Conservation (phyloP, 768 basidiomycete species). For the Lactifluus hygrophoroides region DNA sequence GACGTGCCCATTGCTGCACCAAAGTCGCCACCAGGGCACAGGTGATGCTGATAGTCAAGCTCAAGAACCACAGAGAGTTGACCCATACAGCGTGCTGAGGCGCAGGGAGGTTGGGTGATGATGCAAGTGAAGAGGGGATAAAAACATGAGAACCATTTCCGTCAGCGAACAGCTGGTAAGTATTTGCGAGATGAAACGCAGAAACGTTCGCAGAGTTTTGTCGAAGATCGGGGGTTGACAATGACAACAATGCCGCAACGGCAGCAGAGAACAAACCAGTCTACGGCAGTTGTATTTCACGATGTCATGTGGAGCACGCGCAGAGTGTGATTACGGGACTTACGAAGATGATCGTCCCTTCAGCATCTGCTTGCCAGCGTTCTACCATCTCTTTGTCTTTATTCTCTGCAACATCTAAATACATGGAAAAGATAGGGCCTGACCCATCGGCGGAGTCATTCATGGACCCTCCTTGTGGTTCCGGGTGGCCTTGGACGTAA, state of each 20-base stretch:
- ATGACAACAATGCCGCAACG: background rate
- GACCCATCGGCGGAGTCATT: background rate
- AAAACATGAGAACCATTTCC: background rate
- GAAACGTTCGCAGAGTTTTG: background rate
- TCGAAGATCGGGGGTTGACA: background rate
- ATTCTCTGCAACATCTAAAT: background rate
- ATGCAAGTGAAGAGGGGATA: background rate
- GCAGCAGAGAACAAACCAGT: background rate
- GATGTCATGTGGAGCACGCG: background rate
- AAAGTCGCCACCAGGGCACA: background rate
- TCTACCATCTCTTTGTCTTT: background rate
- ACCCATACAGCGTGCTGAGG: background rate
- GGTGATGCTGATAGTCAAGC: background rate
- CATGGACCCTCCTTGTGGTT: background rate
- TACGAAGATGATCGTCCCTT: background rate
- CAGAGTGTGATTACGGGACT: background rate
- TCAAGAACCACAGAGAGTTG: background rate
- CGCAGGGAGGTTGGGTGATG: background rate
- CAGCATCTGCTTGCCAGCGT: background rate
- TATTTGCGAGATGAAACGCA: background rate
- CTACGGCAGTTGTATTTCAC: background rate
- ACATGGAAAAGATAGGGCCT: background rate
- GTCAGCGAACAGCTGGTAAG: background rate
- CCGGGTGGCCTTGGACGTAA: too few relatives aligned
- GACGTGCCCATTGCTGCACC: background rate